Base-by-base conservation (phyloP, 257 asterid genomes). In the Petrea volubilis region DNA sequence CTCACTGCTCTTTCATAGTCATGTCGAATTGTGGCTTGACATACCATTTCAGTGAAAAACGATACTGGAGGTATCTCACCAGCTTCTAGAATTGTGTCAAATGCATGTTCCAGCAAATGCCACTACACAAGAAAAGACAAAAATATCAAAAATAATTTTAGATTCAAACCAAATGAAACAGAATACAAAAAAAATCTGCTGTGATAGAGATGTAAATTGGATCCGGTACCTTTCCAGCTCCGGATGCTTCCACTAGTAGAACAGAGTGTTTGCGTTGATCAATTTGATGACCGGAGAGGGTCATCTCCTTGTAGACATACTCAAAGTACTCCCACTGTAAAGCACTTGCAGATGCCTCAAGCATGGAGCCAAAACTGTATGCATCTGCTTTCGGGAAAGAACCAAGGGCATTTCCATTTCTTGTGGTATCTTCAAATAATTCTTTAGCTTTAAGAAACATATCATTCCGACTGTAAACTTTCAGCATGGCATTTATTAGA, bases 321-420 rank as follows among this genome's bases (percentile, higher is more conserved):
- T 89, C 99, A 64, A 94, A 94, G 77, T 89, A 91, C 74, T 94
- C 97, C 97, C 97, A 91, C 65, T 91, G 97, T 34, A 77, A 88
- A 59, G 97, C 89, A 65, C 78, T 77, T 67, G 96, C 92, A 76
- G 99, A 91, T 34, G 87, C 88, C 86, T 86, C 91, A 3, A 94
- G 97, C 97, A 94, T 89, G 69, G 90, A 80, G 71, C 83, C 58
- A 78, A 82, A 94, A 56, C 96, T 94, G 73, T 78, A 85, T 4
- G 59, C 64, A 80, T 89, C 97, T 6, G 95, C 90, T 41, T 76
- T 74, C 17, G 69, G 79, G 31, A 64, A 64, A 63, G 84, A 79
- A 20, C 51, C 69, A 41, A 34, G 70, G 53, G 64, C 75, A 52
- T 62, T 63, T 33, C 23, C 57, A n/a, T 56, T 68, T 53, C 74